Evolutionary conservation across 345 rosid genomes (phyloP).

Genomic region (Ceriops decandra): DNA sequence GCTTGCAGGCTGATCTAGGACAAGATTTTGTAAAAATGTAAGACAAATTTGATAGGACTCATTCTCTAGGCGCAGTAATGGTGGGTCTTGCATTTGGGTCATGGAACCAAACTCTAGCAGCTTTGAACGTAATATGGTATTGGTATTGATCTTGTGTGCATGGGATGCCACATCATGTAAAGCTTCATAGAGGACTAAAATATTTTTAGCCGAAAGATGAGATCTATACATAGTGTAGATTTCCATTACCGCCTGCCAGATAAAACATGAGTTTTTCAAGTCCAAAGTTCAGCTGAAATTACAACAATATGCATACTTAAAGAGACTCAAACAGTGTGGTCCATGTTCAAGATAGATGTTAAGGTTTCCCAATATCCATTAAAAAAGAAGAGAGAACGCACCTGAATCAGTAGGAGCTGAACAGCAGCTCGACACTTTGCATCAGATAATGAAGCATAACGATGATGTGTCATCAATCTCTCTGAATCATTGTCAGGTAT

Average conservation of each 20-base stretch:
- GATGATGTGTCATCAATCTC: slow-evolving; percentile 39
- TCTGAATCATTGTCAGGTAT: slow-evolving; percentile 45
- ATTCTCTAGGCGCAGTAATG: slow-evolving; percentile 83
- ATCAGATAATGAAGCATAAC: slow-evolving; percentile 64
- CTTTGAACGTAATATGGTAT: slow-evolving; percentile 52
- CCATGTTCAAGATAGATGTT: background rate
- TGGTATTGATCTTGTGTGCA: slow-evolving; percentile 69
- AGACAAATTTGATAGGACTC: slow-evolving; percentile 95
- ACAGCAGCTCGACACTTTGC: slow-evolving; percentile 97
- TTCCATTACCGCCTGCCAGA: slow-evolving; percentile 90
- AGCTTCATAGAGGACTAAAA: slow-evolving; percentile 73
- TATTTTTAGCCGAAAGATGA: slow-evolving; percentile 66
- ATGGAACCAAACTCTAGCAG: slow-evolving; percentile 78
- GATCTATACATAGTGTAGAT: slow-evolving; percentile 79
- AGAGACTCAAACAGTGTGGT: no score
- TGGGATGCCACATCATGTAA: slow-evolving; percentile 75
- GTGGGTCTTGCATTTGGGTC: slow-evolving; percentile 99
- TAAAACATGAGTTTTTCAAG: slow-evolving; percentile 4
- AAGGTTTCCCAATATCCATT: background rate
- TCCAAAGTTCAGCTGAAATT: background rate
- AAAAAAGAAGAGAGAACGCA: slow-evolving; percentile 3
- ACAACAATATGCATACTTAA: no score
- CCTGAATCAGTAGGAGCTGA: slow-evolving; percentile 96
- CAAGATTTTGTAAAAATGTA: slow-evolving; percentile 77
- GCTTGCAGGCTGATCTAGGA: slow-evolving; percentile 50